Base-by-base conservation (phyloP, 768 basidiomycete genomes). In the Boletus reticuloceps region DNA sequence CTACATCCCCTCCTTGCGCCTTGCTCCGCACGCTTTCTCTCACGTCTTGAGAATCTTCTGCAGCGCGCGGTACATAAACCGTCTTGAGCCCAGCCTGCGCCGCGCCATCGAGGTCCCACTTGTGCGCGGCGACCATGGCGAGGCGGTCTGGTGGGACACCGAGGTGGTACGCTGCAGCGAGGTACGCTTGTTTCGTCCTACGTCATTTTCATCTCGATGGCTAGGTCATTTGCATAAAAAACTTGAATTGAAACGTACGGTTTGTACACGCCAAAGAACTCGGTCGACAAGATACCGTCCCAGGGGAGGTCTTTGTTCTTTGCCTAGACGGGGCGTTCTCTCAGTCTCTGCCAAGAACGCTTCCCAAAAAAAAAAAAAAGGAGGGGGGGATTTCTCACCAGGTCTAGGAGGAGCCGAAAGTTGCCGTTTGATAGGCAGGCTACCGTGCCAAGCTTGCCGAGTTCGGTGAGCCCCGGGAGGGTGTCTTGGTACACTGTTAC, bases 41-140 rank as follows among this genome's bases (percentile, higher is more conserved):
- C 0, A 59, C 46, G 5, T 67, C 64, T 1, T 6, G 34, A 3
- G 53, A 54, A 46, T 83, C 82, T 55, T 86, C 83, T 0, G 72
- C 71, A 0, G 73, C 69, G 2, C 85, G 76, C 0, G 75, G 79
- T 0, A 88, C 74, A 53, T 86, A 88, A 2, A 88, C 69, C 0
- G 85, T 83, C 56, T 74, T 78, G 72, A 86, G 72, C 1, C 86
- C 86, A 5, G 75, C 68, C 0, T 60, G 63, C 1, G 75, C 78
- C 0, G 86, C 85, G 0, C 75, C 82, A 2, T 75, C 74, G 12
- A 86, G 72, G 60, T 89, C 87, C 53, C 69, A 74, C 4, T 74
- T 72, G 68, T 88, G 87, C 8, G 85, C 76, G 0, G 86, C 85
- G 10, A 88, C 86, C 80, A 89, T 82, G 2, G 81, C 85, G 38